Evolutionary conservation across 768 basidiomycete species (phyloP).

Genomic region (Boletus rex-veris): DNA sequence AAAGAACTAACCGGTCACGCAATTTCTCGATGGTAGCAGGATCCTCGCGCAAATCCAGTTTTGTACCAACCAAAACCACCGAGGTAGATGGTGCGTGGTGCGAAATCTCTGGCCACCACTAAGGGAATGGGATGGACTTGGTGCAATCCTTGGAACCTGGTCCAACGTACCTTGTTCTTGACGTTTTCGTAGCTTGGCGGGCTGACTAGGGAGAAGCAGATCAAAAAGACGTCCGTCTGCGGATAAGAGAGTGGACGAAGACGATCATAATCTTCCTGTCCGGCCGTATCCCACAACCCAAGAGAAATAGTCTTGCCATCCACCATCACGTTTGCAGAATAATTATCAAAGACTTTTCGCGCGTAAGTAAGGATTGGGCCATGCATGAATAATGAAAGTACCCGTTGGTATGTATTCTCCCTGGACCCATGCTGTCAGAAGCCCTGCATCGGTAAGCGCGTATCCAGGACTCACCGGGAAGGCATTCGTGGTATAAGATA

Average conservation of each 20-base stretch:
- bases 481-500: constrained; percentile 98
- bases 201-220: constrained; percentile 97
- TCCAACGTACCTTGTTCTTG: constrained; percentile 77
- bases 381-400: constrained; percentile 31
- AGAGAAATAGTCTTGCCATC: constrained; percentile 98
- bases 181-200: constrained; percentile 99
- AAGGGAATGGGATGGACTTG: constrained; percentile 9
- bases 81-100: constrained; percentile 96
- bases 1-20: constrained; percentile 67
- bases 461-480: constrained; percentile 68
- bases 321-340: constrained; percentile 97
- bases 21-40: constrained; percentile 89
- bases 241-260: constrained; percentile 98
- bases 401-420: constrained; percentile 97
- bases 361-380: constrained; percentile 8
- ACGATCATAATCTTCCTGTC: constrained; percentile 98
- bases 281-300: constrained; percentile 99
- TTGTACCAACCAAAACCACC: constrained; percentile 93
- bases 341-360: constrained; percentile 90
- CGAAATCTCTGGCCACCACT: constrained; percentile 97
- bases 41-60: constrained; percentile 96
- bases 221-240: constrained; percentile 98
- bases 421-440: constrained; percentile 39
- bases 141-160: background rate
- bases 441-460: constrained; percentile 8